A percentile compares a stretch with the other conserved stretches of the same genome.
phyloP scores from a whole-genome alignment of 257 asterid genomes.

The Gynochthodes officinalis region DNA sequence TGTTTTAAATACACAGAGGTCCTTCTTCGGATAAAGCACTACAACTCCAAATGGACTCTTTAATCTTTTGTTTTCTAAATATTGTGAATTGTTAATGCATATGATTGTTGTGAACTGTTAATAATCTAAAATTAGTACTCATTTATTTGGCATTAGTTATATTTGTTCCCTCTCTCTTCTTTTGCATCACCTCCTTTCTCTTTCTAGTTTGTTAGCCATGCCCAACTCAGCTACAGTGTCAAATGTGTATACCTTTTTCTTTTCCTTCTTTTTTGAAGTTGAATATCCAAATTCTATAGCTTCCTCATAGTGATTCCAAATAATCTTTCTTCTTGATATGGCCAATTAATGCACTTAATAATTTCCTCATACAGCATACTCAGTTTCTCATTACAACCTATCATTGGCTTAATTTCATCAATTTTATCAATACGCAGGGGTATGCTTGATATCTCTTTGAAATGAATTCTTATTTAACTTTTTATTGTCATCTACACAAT shows the following conservation, averaged over 20 bases:
- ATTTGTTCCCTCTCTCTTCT: neutral
- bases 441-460: too few species aligned
- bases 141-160: neutral
- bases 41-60: too few species aligned
- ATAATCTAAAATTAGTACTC: neutral
- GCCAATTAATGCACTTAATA: too few species aligned
- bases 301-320: neutral
- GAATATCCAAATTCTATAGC: neutral
- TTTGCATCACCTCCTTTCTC: neutral
- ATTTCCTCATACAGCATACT: neutral
- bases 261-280: neutral
- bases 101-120: too few species aligned
- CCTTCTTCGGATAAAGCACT: too few species aligned
- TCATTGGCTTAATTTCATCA: neutral
- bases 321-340: too few species aligned
- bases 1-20: too few species aligned
- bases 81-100: too few species aligned
- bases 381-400: neutral
- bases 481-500: too few species aligned
- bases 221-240: neutral
- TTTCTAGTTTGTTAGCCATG: neutral
- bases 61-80: neutral
- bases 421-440: too few species aligned
- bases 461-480: too few species aligned
- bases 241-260: too few species aligned